A percentile compares a stretch with the other conserved stretches of the same genome.
phyloP scores from a whole-genome alignment of 2,329 filamentous ascomycete genomes.

The Parastagonospora nodorum region DNA sequence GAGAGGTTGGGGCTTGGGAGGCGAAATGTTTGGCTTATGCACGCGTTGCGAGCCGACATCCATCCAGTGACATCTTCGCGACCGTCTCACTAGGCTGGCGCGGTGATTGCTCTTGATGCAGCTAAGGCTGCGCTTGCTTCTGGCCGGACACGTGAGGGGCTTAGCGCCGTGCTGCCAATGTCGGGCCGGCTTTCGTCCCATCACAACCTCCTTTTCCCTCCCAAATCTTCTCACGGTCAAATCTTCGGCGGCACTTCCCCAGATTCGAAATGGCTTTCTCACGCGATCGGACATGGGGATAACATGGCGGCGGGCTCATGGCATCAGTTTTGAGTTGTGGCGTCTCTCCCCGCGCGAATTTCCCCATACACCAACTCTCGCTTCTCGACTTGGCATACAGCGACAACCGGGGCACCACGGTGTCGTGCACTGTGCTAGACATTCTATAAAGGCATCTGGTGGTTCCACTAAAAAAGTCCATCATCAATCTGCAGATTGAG shows the following conservation, averaged over 20 bases:
- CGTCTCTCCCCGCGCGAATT: conserved; percentile 31
- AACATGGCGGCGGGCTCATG: conserved; percentile 8
- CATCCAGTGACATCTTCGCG: conserved; percentile 15
- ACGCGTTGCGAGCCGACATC: conserved; percentile 16
- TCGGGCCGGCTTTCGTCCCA: conserved; percentile 23
- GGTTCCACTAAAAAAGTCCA: conserved; percentile 16
- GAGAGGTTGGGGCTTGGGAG: conserved; percentile 13
- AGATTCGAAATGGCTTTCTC: conserved; percentile 16
- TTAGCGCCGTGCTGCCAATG: not conserved
- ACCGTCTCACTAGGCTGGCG: not conserved
- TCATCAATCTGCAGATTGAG: conserved; percentile 19
- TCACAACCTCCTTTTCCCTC: not conserved
- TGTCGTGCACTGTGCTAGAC: conserved; percentile 9
- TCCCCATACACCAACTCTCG: conserved; percentile 23
- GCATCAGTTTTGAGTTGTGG: conserved; percentile 16
- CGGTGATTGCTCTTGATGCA: conserved; percentile 1
- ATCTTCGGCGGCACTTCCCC: conserved; percentile 22
- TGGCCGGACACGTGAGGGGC: not conserved
- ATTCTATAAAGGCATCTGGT: conserved; percentile 27
- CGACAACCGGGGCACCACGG: conserved; percentile 13
- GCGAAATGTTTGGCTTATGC: conserved; percentile 1
- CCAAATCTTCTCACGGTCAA: conserved; percentile 6
- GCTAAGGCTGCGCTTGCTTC: not conserved
- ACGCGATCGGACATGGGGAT: conserved; percentile 13
- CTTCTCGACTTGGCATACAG: conserved; percentile 20